These are phyloP conservation scores for Sparassis latifolia DNA, from an alignment of 1,284 basidiomycete genomes.

Conservation along the genomic window DNA sequence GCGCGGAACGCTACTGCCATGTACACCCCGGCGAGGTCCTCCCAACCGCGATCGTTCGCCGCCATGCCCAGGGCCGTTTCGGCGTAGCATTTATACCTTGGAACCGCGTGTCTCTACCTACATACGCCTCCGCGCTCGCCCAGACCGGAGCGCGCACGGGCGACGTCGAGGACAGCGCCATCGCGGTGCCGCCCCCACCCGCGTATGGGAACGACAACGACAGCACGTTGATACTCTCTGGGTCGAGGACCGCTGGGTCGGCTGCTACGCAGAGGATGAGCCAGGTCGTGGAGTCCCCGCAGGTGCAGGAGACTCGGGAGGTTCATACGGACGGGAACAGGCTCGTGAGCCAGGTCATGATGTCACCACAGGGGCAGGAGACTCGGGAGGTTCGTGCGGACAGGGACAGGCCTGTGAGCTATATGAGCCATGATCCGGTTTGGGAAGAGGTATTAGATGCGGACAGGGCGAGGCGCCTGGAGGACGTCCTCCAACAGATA, in stretches of 20 bases:
- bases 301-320: neutral
- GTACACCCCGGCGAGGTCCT: slow-evolving; percentile 52
- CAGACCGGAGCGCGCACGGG: slow-evolving; percentile 65
- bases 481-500: slow-evolving; percentile 48
- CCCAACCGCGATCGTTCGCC: slow-evolving; percentile 33
- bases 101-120: slow-evolving; percentile 63
- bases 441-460: slow-evolving; percentile 52
- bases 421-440: slow-evolving; percentile 45
- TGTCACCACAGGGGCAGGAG: slow-evolving; percentile 3
- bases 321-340: neutral
- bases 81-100: slow-evolving; percentile 55
- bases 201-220: slow-evolving; percentile 68
- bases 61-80: slow-evolving; percentile 8
- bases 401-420: slow-evolving; percentile 39
- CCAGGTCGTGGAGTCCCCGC: neutral
- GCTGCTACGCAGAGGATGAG: neutral
- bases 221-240: slow-evolving; percentile 54
- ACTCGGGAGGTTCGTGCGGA: neutral
- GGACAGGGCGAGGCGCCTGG: slow-evolving; percentile 43
- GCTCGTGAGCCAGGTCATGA: slow-evolving; percentile 1
- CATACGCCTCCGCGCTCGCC: slow-evolving; percentile 63
- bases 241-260: slow-evolving; percentile 26
- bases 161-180: slow-evolving; percentile 63
- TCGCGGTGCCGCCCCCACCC: slow-evolving; percentile 61
- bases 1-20: slow-evolving; percentile 56